Evolutionary conservation across 192 early-diverging fungal genomes (phyloP).

Genomic region (Podila clonocystis): DNA sequence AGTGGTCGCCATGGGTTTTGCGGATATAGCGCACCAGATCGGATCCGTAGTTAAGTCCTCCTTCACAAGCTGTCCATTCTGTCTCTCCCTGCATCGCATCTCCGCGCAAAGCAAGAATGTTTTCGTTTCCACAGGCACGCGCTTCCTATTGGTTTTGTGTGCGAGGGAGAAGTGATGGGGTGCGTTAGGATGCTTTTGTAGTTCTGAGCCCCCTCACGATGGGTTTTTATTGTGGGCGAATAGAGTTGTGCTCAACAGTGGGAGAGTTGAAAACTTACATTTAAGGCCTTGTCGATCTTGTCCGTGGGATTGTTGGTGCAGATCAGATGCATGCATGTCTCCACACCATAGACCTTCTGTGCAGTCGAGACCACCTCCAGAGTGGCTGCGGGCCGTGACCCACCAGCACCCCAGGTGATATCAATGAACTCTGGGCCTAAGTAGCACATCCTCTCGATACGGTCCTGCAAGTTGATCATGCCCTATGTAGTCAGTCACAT

Average conservation of each 20-base stretch:
- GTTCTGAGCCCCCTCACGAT: not conserved
- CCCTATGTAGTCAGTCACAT: slow-evolving; percentile 59
- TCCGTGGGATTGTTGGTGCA: slow-evolving; percentile 95
- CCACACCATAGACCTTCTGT: slow-evolving; percentile 88
- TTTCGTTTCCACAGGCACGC: slow-evolving; percentile 86
- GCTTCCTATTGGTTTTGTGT: slow-evolving; percentile 59
- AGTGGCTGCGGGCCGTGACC: slow-evolving; percentile 84
- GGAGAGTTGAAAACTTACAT: slow-evolving; percentile 29
- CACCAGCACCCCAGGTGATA: slow-evolving; percentile 97
- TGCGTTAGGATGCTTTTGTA: not conserved
- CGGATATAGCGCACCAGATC: slow-evolving; percentile 92
- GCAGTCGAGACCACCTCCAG: slow-evolving; percentile 83
- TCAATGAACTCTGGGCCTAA: slow-evolving; percentile 92
- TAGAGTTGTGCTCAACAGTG: too few relatives aligned
- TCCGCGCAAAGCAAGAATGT: slow-evolving; percentile 94
- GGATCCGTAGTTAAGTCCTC: slow-evolving; percentile 78
- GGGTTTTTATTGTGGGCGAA: too few relatives aligned
- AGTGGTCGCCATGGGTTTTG: slow-evolving; percentile 83
- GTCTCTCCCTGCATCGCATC: slow-evolving; percentile 85
- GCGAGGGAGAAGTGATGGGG: not conserved
- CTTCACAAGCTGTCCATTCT: slow-evolving; percentile 77
- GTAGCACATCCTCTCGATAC: slow-evolving; percentile 90
- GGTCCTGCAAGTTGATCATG: slow-evolving; percentile 90
- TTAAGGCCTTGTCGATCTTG: slow-evolving; percentile 84
- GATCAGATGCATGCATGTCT: slow-evolving; percentile 94